Evolutionary conservation across 2,329 filamentous ascomycete genomes (phyloP), one percentile per base, ranked within the genome.

Genomic region (Monosporascus sp.): DNA sequence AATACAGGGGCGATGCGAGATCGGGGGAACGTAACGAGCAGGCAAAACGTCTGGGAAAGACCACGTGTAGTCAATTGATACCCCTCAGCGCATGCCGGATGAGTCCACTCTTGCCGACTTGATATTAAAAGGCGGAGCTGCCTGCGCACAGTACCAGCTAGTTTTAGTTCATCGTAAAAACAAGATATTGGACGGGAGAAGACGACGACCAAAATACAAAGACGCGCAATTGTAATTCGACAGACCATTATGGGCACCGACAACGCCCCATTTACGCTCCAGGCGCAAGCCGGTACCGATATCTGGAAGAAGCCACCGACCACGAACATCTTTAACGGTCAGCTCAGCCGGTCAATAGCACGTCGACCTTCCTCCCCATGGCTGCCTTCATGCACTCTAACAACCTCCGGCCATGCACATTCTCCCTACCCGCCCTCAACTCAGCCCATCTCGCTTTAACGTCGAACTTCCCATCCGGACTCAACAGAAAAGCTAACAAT

Each of bases 301-400:
- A 76, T 85, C 59, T 86, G 81, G 82, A 76, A 80, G 60, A 82
- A 82, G 66, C 78, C 81, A 1, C 78, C 80, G 0, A 70, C 72
- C 16, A 77, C 74, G 22, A 70, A 75, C 54, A 70, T 71, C 52
- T 84, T 84, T 73, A 79, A 74, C 58, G 79, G 58, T 57, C 43
- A 27, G 49, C n/a, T 5, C 11, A 22, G 40, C 9, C 38, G 17
- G 31, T 35, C 5, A 35, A 5, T 14, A n/a, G 19, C 24, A 17
- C 17, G 19, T 20, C n/a, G 8, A 14, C 9, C 11, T 14, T 20
- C 17, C 20, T 77, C 5, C 73, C 74, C 2, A 73, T 14, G 11
- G 5, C 31, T 35, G 11, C 31, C 3, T 35, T 35, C 31, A 1
- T 1, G 31, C 31, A 35, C 9, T 35, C 31, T 14, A 35, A 35